Base-by-base conservation (phyloP, 23 red algal species). In the Pyropia haitanensis region DNA sequence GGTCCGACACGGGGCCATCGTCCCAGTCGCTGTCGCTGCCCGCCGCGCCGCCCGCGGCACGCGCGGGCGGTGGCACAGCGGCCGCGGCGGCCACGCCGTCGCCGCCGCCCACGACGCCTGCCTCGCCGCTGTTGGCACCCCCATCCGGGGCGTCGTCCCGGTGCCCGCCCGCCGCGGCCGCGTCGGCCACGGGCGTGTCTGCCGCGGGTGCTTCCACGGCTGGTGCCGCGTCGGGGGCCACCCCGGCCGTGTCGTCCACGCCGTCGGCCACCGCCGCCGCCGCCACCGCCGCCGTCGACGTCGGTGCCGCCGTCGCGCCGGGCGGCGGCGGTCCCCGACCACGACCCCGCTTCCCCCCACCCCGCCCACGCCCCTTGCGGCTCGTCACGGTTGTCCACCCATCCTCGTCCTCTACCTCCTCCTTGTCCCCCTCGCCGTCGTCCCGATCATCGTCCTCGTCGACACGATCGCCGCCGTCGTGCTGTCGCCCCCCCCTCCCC, bases 301-400 rank as follows among this genome's bases (percentile, higher is more conserved):
- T 1, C 16, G 29, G 16, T 18, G 12, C 18, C 32, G 23, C 27
- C 2, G 14, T 27, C 20, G 13, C 20, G 24, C 22, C 22, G 39
- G 32, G 19, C 60, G 2, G 21, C 27, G 17, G 4, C 39, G 39
- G 1, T 29, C 24, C 17, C 27, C 25, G 28, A 1, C 25, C 15
- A 28, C 62, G 30, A 16, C 18, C 17, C 5, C 17, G 26, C 39
- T 24, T 18, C 18, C 26, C 16, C 15, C 60, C 27, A 2, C 10
- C 32, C 20, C 27, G 22, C 3, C 23, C 39, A 14, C 20, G 24
- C 18, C 44, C 31, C 30, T 53, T 48, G 18, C 49, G 27, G 31
- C 49, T 34, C 2, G 49, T n/a, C 27, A 70, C 75, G 3, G 75
- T 27, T 5, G 39, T 51, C 64, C 61, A 66, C 4, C 73, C 72